Evolutionary conservation across 768 basidiomycete genomes (phyloP).

Genomic region (Pisolithus tinctorius): DNA sequence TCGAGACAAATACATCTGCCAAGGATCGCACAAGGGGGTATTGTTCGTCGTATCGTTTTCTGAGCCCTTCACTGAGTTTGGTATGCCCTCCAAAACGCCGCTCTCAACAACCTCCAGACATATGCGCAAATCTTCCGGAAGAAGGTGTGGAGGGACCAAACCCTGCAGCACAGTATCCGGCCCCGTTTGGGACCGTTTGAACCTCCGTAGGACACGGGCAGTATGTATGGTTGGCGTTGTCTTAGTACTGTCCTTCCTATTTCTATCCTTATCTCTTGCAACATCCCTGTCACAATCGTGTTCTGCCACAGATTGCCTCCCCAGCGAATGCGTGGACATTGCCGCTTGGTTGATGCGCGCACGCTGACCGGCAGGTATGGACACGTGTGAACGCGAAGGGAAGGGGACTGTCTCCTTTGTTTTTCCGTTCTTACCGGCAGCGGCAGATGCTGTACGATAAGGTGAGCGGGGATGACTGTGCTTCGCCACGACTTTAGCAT

Average conservation of each 20-base stretch:
- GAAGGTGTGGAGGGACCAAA: conserved; percentile 63
- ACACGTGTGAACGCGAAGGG: conserved; percentile 74
- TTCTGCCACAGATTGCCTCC: conserved; percentile 57
- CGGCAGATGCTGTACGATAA: conserved; percentile 47
- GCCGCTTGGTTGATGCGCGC: conserved; percentile 35
- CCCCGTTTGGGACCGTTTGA: conserved; percentile 58
- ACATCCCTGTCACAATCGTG: conserved; percentile 34
- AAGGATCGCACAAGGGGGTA: conserved; percentile 89
- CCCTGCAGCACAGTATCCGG: conserved; percentile 37
- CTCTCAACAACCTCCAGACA: conserved; percentile 84
- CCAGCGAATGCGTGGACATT: conserved; percentile 69
- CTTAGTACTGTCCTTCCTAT: conserved; percentile 40
- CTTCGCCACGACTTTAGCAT: conserved; percentile 33
- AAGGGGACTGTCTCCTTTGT: conserved; percentile 56
- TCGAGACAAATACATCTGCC: conserved; percentile 93
- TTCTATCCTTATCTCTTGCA: conserved; percentile 33
- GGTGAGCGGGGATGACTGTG: conserved; percentile 73
- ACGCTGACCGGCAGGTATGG: conserved; percentile 62
- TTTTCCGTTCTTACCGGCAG: conserved; percentile 35
- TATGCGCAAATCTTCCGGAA: conserved; percentile 82
- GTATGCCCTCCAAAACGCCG: conserved; percentile 84
- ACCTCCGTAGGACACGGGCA: conserved; percentile 57
- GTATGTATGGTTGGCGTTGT: conserved; percentile 26
- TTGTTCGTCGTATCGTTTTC: conserved; percentile 91
- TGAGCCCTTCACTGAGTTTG: conserved; percentile 74